phyloP scores from a whole-genome alignment of 2,329 filamentous ascomycete genomes.

The Hawksworthiomyces lignivorus region DNA sequence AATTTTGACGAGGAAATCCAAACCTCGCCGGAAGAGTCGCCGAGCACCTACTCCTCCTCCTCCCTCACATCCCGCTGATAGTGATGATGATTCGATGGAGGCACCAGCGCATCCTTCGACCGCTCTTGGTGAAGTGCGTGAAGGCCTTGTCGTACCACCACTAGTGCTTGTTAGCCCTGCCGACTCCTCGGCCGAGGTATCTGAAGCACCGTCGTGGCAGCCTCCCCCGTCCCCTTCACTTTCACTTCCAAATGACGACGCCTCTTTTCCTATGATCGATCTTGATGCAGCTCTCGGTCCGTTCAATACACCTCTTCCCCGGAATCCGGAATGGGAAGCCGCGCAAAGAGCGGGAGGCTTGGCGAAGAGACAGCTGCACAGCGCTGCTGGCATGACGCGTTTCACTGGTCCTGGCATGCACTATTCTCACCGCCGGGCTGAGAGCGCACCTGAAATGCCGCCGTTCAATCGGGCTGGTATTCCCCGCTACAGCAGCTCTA shows the following conservation, averaged over 20 bases:
- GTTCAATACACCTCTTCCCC: constrained; percentile 70
- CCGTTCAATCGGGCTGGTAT: constrained; percentile 63
- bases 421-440: constrained; percentile 66
- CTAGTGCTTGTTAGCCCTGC: constrained; percentile 36
- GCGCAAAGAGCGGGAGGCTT: constrained; percentile 51
- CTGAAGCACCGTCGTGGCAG: constrained; percentile 25
- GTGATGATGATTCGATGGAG: constrained; percentile 21
- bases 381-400: constrained; percentile 62
- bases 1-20: constrained; percentile 57
- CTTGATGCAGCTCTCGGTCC: constrained; percentile 88
- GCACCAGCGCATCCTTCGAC: constrained; percentile 21
- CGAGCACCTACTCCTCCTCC: constrained; percentile 42
- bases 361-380: constrained; percentile 66
- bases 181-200: constrained; percentile 20
- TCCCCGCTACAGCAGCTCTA: constrained; percentile 56
- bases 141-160: constrained; percentile 18
- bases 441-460: constrained; percentile 72
- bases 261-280: constrained; percentile 77
- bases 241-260: constrained; percentile 48
- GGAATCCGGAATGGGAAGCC: constrained; percentile 59
- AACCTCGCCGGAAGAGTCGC: constrained; percentile 36
- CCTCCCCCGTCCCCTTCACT: constrained; percentile 23
- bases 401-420: constrained; percentile 63
- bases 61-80: constrained; percentile 20
- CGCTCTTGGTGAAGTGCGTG: constrained; percentile 15